Evolutionary conservation across 768 basidiomycete genomes (phyloP).

Genomic region (Sporobolomyces pararoseus): DNA sequence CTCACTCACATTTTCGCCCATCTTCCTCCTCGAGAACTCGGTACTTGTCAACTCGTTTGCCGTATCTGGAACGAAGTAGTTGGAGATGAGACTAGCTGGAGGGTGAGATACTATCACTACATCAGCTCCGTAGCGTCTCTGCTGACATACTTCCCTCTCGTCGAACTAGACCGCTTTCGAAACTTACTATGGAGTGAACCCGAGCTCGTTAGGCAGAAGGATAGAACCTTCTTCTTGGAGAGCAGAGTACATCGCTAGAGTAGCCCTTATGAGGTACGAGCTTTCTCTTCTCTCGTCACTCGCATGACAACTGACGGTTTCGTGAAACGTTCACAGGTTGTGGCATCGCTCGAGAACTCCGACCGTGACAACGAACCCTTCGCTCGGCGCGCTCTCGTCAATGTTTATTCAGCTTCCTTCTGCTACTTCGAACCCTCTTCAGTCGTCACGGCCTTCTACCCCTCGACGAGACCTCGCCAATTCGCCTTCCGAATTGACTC

Average conservation of each 20-base stretch:
- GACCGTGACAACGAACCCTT: conserved; percentile 17
- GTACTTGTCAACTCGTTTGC: conserved; percentile 26
- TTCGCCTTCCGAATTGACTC: neutral
- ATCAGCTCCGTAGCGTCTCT: too few relatives aligned
- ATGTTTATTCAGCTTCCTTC: conserved; percentile 19
- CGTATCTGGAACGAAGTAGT: conserved; percentile 23
- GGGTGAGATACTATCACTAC: conserved; percentile 6
- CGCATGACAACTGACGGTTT: neutral
- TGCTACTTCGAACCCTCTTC: neutral
- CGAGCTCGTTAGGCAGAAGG: conserved; percentile 13
- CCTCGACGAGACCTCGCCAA: neutral
- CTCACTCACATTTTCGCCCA: conserved; percentile 37
- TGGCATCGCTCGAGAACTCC: conserved; percentile 31
- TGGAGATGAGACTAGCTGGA: conserved; percentile 29
- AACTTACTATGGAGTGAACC: conserved; percentile 22
- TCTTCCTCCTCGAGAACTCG: conserved; percentile 26
- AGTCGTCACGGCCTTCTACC: neutral
- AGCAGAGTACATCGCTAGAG: conserved; percentile 33
- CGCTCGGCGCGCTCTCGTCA: conserved; percentile 23
- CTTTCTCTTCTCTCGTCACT: too few relatives aligned
- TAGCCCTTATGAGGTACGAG: conserved; percentile 11
- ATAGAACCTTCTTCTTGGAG: conserved; percentile 26
- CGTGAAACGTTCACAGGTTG: neutral
- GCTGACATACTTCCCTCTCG: too few relatives aligned
- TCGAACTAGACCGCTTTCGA: conserved; percentile 39